Evolutionary conservation across 148 eudicot species (phyloP).

Genomic region (Silene conica): DNA sequence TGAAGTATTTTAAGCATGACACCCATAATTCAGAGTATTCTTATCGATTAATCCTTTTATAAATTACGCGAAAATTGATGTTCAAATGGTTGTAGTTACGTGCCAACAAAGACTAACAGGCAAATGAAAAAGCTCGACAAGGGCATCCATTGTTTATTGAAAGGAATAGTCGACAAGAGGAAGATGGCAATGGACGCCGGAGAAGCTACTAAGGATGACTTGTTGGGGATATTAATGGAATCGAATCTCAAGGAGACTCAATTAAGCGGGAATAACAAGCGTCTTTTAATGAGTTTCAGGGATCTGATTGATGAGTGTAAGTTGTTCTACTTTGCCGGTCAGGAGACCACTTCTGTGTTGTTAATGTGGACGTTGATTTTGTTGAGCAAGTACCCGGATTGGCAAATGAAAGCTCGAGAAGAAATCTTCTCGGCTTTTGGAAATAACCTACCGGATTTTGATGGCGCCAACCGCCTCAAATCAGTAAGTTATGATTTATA

Average conservation of each 20-base stretch:
- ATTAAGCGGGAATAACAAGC: slow-evolving; percentile 4
- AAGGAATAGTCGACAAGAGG: slow-evolving; percentile 23
- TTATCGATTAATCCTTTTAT: too few species aligned
- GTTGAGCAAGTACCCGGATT: slow-evolving; percentile 36
- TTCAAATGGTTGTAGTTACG: slow-evolving; percentile 11
- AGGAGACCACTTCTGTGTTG: slow-evolving; percentile 35
- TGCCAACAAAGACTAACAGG: slow-evolving; percentile 33
- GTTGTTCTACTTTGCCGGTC: slow-evolving; percentile 44
- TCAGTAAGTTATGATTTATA: neutral
- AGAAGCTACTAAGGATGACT: slow-evolving; percentile 23
- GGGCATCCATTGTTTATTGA: slow-evolving; percentile 17
- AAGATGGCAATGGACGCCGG: slow-evolving; percentile 32
- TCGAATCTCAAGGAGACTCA: slow-evolving; percentile 22
- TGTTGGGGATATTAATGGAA: slow-evolving; percentile 34
- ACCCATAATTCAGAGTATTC: too few species aligned
- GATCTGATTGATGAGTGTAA: slow-evolving; percentile 39
- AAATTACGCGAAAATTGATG: too few species aligned
- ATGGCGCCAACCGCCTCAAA: slow-evolving; percentile 7
- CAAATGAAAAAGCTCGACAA: slow-evolving; percentile 13
- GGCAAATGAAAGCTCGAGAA: slow-evolving; percentile 37
- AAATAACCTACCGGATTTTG: slow-evolving; percentile 28
- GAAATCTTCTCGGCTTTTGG: slow-evolving; percentile 34
- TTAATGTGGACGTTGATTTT: slow-evolving; percentile 37
- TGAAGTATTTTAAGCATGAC: too few species aligned
- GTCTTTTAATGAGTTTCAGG: slow-evolving; percentile 21